Evolutionary conservation across 768 basidiomycete genomes (phyloP).

Genomic region (Boletellus sp.): DNA sequence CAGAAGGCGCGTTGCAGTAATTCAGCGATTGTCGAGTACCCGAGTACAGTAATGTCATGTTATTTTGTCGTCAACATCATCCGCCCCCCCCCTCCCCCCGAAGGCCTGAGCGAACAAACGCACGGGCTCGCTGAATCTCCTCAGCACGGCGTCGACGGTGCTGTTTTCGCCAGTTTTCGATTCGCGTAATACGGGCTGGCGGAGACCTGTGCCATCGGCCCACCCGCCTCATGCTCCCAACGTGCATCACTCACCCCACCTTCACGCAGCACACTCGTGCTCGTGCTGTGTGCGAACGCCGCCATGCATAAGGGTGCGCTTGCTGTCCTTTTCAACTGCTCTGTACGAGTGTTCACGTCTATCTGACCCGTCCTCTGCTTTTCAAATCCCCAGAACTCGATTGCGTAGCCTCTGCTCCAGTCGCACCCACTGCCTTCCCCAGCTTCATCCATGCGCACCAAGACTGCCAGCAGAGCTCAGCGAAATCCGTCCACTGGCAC

Average conservation of each 20-base stretch:
- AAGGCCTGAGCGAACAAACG: no score
- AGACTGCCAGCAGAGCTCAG: slow-evolving; percentile 21
- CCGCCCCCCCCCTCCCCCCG: no score
- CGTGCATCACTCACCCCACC: slow-evolving; percentile 22
- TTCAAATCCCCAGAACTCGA: slow-evolving; percentile 2
- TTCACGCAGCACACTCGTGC: slow-evolving; percentile 33
- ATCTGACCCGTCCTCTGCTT: slow-evolving; percentile 1
- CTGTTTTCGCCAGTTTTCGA: no score
- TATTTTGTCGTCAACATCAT: no score
- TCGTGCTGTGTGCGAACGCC: slow-evolving; percentile 23
- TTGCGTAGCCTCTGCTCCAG: slow-evolving; percentile 9
- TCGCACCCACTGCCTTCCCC: slow-evolving; percentile 8
- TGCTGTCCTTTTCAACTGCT: slow-evolving; percentile 18
- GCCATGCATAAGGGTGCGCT: slow-evolving; percentile 27
- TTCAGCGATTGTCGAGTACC: no score
- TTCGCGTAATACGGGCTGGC: background rate
- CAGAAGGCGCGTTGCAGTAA: background rate
- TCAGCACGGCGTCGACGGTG: background rate
- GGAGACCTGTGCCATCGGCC: slow-evolving; percentile 1
- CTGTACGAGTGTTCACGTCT: slow-evolving; percentile 10
- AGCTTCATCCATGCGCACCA: slow-evolving; percentile 24
- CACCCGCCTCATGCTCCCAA: slow-evolving; percentile 22
- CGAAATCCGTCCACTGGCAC: slow-evolving; percentile 23
- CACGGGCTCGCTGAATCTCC: no score
- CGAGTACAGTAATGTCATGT: no score